Evolutionary conservation across 2,329 filamentous ascomycete species (phyloP).

Genomic region (Gaeumannomyces tritici): DNA sequence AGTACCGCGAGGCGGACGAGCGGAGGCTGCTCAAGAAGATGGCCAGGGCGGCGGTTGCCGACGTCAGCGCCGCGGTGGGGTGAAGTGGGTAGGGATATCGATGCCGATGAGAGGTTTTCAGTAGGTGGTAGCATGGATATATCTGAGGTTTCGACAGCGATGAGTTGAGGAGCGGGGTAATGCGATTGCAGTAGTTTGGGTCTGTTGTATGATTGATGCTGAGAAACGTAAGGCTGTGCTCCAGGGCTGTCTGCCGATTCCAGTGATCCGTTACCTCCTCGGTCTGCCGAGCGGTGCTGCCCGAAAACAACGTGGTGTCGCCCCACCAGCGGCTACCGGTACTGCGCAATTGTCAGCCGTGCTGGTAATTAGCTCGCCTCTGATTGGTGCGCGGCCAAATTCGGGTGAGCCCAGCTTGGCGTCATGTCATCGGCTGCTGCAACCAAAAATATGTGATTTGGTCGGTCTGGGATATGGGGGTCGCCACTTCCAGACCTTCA

Average conservation of each 20-base stretch:
- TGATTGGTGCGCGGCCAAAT: conserved; percentile 17
- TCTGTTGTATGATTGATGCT: no score
- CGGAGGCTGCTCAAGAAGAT: conserved; percentile 79
- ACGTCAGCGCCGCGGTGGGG: conserved; percentile 41
- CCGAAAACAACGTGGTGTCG: not conserved
- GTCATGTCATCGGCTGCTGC: not conserved
- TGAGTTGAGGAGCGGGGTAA: not conserved
- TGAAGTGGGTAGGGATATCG: conserved; percentile 11
- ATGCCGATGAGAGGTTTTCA: no score
- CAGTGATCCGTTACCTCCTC: no score
- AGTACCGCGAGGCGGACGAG: conserved; percentile 79
- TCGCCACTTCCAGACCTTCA: not conserved
- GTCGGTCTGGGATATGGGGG: not conserved
- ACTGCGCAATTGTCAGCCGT: no score
- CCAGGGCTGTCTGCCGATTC: no score
- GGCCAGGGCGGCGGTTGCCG: conserved; percentile 64
- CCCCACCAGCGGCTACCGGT: not conserved
- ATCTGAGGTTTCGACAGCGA: not conserved
- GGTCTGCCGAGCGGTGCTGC: no score
- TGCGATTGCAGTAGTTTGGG: no score
- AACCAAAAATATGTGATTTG: not conserved
- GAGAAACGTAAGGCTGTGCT: no score
- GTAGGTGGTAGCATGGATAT: not conserved
- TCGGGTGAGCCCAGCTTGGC: not conserved
- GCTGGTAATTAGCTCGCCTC: conserved; percentile 17